Evolutionary conservation across 2,329 filamentous ascomycete species (phyloP).

Genomic region (Claviceps monticola): DNA sequence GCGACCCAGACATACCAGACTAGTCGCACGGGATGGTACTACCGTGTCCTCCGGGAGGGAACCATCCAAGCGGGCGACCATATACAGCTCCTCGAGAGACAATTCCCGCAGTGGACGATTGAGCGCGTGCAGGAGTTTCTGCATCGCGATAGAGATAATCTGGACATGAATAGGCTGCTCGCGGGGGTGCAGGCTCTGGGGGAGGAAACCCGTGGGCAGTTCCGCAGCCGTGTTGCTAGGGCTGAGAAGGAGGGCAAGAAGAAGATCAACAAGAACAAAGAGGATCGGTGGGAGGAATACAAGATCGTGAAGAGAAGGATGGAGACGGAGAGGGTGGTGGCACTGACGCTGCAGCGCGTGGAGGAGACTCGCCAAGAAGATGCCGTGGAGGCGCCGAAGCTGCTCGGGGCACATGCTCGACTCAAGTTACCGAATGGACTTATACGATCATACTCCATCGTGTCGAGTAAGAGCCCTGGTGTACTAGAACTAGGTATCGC

Average conservation of each 20-base stretch:
- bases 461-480: conserved; percentile 31
- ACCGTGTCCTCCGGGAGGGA: conserved; percentile 44
- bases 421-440: conserved; percentile 43
- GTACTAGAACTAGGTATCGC: conserved; percentile 42
- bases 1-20: conserved; percentile 41
- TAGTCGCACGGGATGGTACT: conserved; percentile 52
- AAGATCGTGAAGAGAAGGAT: conserved; percentile 33
- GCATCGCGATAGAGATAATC: conserved; percentile 37
- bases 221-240: conserved; percentile 37
- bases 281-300: conserved; percentile 30
- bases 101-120: conserved; percentile 46
- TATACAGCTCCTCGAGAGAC: conserved; percentile 40
- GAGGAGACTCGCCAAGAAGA: conserved; percentile 18
- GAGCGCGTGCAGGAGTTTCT: conserved; percentile 49
- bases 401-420: conserved; percentile 38
- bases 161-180: conserved; percentile 37
- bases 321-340: conserved; percentile 36
- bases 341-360: conserved; percentile 35
- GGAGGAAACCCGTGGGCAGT: conserved; percentile 32
- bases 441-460: conserved; percentile 46
- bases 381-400: conserved; percentile 17
- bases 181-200: conserved; percentile 36
- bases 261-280: conserved; percentile 6
- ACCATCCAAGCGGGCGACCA: conserved; percentile 40
- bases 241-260: conserved; percentile 17